Evolutionary conservation across 2,329 filamentous ascomycete genomes (phyloP).

Genomic region (Epichloe sibirici): DNA sequence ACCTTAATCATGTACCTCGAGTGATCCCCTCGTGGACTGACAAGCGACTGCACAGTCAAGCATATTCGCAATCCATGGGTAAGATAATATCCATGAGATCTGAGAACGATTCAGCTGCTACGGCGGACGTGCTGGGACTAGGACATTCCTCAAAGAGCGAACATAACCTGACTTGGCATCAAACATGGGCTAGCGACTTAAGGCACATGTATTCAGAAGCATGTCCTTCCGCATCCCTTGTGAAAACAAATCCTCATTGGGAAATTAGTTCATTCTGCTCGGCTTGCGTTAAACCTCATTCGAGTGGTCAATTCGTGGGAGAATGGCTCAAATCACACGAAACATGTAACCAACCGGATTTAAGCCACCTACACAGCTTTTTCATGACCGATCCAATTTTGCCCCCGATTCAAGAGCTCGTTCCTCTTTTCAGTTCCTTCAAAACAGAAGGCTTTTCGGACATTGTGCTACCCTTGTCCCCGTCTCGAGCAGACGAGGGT

Average conservation of each 20-base stretch:
- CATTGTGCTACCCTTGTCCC: constrained; percentile 56
- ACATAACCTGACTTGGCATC: background rate
- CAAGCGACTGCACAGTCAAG: constrained; percentile 7
- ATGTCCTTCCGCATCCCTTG: constrained; percentile 51
- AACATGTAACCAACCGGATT: constrained; percentile 65
- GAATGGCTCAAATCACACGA: constrained; percentile 55
- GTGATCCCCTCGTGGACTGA: constrained; percentile 50
- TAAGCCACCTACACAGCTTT: constrained; percentile 62
- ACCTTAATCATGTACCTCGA: constrained; percentile 40
- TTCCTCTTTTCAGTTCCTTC: constrained; percentile 65
- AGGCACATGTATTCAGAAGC: constrained; percentile 33
- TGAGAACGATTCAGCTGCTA: constrained; percentile 1
- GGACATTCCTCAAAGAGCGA: background rate
- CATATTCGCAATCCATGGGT: constrained; percentile 16
- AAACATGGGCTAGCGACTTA: constrained; percentile 16
- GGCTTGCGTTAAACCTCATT: constrained; percentile 50
- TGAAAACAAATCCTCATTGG: constrained; percentile 48
- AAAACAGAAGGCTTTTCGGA: constrained; percentile 64
- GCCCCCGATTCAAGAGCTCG: constrained; percentile 49
- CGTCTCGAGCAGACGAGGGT: constrained; percentile 29
- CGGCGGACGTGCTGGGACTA: background rate
- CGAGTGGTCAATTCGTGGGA: constrained; percentile 51
- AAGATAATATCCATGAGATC: constrained; percentile 19
- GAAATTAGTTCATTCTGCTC: constrained; percentile 53
- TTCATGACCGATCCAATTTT: constrained; percentile 52